A percentile compares a stretch with the other conserved stretches of the same genome.
phyloP scores from a whole-genome alignment of 805 yeast species.

The Dipodascus albidus region DNA sequence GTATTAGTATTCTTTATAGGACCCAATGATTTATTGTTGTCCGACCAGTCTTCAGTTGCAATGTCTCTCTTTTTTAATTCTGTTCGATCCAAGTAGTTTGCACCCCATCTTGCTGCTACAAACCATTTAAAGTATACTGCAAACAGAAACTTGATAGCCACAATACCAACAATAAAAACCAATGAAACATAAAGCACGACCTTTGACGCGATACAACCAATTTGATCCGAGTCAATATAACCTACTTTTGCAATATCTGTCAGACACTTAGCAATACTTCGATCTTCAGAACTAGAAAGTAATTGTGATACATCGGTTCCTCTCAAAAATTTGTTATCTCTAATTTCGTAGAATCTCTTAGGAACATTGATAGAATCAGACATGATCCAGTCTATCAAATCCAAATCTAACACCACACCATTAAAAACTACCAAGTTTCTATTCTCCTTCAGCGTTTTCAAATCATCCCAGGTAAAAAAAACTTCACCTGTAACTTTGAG shows the following conservation, averaged over 20 bases:
- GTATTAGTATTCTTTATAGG: conserved; percentile 20
- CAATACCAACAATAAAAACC: conserved; percentile 75
- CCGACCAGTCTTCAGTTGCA: conserved; percentile 78
- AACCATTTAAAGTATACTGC: conserved; percentile 89
- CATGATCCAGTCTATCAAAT: conserved; percentile 64
- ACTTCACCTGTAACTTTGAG: conserved; percentile 59
- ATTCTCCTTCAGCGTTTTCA: conserved; percentile 39
- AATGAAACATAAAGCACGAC: conserved; percentile 74
- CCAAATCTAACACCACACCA: conserved; percentile 79
- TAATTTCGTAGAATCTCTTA: conserved; percentile 50
- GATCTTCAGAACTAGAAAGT: conserved; percentile 50
- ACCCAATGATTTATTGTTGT: conserved; percentile 35
- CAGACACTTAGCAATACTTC: conserved; percentile 69
- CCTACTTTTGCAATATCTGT: conserved; percentile 85
- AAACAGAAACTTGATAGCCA: conserved; percentile 61
- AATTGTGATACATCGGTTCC: conserved; percentile 81
- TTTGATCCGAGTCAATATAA: conserved; percentile 72
- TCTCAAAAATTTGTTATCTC: conserved; percentile 38
- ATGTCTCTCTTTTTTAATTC: conserved; percentile 50
- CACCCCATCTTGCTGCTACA: conserved; percentile 72
- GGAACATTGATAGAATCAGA: conserved; percentile 64
- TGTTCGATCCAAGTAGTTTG: conserved; percentile 45
- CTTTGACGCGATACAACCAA: conserved; percentile 88
- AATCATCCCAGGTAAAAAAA: conserved; percentile 83
- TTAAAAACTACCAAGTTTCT: conserved; percentile 80